Evolutionary conservation across 192 early-diverging fungal genomes (phyloP).

Genomic region (Lobosporangium transversale): DNA sequence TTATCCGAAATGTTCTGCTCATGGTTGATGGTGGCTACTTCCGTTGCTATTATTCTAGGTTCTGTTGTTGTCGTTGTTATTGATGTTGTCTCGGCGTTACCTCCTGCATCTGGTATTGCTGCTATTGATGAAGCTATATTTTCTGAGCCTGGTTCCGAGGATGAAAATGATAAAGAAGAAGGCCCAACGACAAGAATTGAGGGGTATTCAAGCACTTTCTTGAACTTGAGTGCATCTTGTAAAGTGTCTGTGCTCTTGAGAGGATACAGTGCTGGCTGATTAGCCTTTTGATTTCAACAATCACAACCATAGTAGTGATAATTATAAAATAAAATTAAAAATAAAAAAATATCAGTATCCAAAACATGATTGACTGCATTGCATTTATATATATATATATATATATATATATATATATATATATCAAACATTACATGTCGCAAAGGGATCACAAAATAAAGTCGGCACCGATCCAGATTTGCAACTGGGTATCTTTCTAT

Average conservation of each 20-base stretch:
- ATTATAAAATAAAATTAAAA: slow-evolving; percentile 11
- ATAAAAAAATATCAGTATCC: not conserved
- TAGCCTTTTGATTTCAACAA: too few species aligned
- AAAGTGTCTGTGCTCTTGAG: slow-evolving; percentile 48
- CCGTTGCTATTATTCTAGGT: not conserved
- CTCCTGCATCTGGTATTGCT: too few species aligned
- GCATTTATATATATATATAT: too few species aligned
- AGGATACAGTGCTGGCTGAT: slow-evolving; percentile 57
- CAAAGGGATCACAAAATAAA: slow-evolving; percentile 55
- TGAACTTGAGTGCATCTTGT: slow-evolving; percentile 56
- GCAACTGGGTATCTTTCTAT: slow-evolving; percentile 8
- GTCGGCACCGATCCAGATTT: slow-evolving; percentile 36
- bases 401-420: not conserved
- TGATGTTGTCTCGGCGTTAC: too few species aligned
- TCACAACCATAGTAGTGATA: too few species aligned
- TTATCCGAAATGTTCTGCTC: not conserved
- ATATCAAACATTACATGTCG: slow-evolving; percentile 56
- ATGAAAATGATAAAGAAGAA: not conserved
- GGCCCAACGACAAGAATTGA: slow-evolving; percentile 53
- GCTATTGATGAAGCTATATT: too few species aligned
- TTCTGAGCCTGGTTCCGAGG: too few species aligned
- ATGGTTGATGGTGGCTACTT: not conserved
- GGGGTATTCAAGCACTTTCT: slow-evolving; percentile 63
- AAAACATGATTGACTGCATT: too few species aligned
- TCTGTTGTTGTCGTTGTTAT: not conserved